Percentiles rank a stretch among this genome's conserved stretches.
Conservation (phyloP, 495 filamentous ascomycete species). For the Xylaria telfairii region DNA sequence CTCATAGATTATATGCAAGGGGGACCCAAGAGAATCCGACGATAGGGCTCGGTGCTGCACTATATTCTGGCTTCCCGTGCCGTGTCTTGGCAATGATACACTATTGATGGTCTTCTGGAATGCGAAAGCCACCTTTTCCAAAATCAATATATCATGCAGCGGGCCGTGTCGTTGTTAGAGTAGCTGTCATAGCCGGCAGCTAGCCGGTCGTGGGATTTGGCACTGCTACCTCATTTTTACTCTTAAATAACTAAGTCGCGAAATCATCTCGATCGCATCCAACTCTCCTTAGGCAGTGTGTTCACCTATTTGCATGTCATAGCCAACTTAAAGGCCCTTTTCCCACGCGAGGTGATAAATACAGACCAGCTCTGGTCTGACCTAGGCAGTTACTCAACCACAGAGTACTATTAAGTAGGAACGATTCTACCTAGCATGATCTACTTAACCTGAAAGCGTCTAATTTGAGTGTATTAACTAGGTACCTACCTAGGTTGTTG, state of each 20-base stretch:
- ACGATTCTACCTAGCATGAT: neutral
- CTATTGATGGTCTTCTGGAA: neutral
- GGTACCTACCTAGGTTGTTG: too few relatives aligned
- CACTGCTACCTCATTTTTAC: neutral
- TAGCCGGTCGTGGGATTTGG: neutral
- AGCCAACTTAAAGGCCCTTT: neutral
- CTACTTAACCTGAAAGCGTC: neutral
- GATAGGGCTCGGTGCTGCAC: slow-evolving; percentile 2
- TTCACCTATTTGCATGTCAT: neutral
- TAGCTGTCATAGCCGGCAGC: slow-evolving; percentile 5
- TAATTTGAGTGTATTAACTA: neutral
- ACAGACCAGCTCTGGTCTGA: neutral
- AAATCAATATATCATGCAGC: slow-evolving; percentile 10
- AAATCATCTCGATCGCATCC: neutral
- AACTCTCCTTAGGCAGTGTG: neutral
- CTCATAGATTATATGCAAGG: neutral
- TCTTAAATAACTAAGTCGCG: neutral
- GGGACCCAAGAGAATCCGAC: neutral
- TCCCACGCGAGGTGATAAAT: neutral
- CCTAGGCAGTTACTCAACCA: too few relatives aligned
- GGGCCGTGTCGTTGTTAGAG: slow-evolving; percentile 10
- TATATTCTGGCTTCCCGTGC: slow-evolving; percentile 20
- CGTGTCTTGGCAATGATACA: slow-evolving; percentile 25
- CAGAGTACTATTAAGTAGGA: neutral
- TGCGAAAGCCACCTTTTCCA: neutral